These are phyloP conservation scores for Pseudocercospora crystallina DNA, from an alignment of 2,329 filamentous ascomycete genomes.

Conservation along the genomic window DNA sequence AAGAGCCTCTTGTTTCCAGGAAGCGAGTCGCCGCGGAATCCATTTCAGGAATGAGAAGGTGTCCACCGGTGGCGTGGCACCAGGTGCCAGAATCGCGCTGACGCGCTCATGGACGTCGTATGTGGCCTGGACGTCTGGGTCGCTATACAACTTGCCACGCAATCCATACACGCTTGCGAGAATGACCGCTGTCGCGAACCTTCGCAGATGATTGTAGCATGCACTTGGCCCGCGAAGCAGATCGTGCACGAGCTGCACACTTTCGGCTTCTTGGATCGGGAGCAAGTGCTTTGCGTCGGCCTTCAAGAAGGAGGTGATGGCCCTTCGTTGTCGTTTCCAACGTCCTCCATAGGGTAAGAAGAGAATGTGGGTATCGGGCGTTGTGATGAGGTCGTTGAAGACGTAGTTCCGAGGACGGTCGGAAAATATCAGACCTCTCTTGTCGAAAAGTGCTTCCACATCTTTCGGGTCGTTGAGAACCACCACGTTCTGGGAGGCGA, in stretches of 20 bases:
- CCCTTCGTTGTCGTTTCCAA: conserved; percentile 40
- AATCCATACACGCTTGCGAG: too few species aligned
- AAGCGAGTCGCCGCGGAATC: too few species aligned
- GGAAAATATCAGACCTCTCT: conserved; percentile 25
- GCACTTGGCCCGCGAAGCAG: too few species aligned
- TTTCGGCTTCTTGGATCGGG: conserved; percentile 57
- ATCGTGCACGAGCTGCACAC: conserved; percentile 54
- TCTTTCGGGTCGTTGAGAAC: conserved; percentile 48
- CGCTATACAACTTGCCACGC: too few species aligned
- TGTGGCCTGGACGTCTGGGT: too few species aligned
- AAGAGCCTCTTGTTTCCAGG: too few species aligned
- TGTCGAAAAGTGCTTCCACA: conserved; percentile 45
- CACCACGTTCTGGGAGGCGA: conserved; percentile 50
- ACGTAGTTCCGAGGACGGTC: conserved; percentile 26
- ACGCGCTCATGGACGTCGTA: too few species aligned
- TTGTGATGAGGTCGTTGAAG: conserved; percentile 17
- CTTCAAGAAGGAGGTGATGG: conserved; percentile 51
- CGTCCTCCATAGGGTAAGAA: conserved; percentile 24
- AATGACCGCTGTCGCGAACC: too few species aligned
- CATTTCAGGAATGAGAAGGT: too few species aligned
- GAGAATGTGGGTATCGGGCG: conserved; percentile 19
- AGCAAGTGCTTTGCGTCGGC: conserved; percentile 49
- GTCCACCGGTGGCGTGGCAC: too few species aligned
- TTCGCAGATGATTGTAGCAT: too few species aligned
- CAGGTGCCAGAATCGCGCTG: too few species aligned